Evolutionary conservation across 495 filamentous ascomycete genomes (phyloP), one percentile per base, ranked within the genome.

Genomic region (Cenococcum geophilum): DNA sequence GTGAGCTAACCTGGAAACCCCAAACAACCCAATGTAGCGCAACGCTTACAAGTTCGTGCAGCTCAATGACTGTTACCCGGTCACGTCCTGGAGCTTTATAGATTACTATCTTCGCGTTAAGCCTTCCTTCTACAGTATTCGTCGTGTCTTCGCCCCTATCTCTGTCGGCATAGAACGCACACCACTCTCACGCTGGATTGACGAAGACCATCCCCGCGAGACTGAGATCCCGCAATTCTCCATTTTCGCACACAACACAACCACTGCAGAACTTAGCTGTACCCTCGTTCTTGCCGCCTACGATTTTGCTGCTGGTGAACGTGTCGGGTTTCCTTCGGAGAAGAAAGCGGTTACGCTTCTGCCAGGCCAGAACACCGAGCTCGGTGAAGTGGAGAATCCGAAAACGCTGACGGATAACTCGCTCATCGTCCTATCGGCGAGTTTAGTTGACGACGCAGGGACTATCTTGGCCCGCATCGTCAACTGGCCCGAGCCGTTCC

Each of bases 81-180:
- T 56, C 1, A 61, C 58, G 45, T 61, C 54, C 8, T 67, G 91
- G 91, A 76, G 60, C 16, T 54, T 67, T 0, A 53, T 67, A 5
- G 65, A 67, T 25, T 64, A 68, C 55, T 62, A 62, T 35, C 23
- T 57, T 4, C 18, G 56, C 6, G 54, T 55, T 5, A 68, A 68
- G 34, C 66, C 62, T 0, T 54, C 66, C 5, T 68, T 62, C 34
- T 68, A 68, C 32, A 56, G 54, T 5, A 68, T 68, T 40, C 60
- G 57, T 40, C 52, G 66, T 6, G 58, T 49, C 1, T 36, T 68
- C 58, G 34, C 49, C 16, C 62, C 58, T 4, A 25, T 68, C 20
- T 48, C 37, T 12, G 54, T 68, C 21, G 55, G 62, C 18, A 59
- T 68, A 35, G 23, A 37, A 8, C 14, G 35, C 16, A 42, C 58